Conservation (phyloP, 352 stramenopile genomes). For the Pythium sukuiense region DNA sequence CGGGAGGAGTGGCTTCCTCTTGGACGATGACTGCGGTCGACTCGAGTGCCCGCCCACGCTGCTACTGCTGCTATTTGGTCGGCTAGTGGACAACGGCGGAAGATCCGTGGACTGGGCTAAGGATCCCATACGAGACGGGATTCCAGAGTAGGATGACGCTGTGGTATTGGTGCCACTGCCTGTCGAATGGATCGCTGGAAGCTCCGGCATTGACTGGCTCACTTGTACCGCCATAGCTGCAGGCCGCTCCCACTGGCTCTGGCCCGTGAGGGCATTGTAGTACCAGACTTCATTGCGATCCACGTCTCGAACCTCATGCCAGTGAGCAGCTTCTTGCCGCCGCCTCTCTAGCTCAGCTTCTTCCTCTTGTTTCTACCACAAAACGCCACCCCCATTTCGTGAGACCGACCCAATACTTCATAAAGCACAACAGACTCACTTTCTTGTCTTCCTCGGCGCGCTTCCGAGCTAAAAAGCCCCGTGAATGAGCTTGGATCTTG, state of each 20-base stretch:
- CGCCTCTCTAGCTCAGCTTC: conserved; percentile 1
- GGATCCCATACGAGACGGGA: background rate
- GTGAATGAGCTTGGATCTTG: conserved; percentile 69
- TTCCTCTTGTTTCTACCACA: conserved; percentile 12
- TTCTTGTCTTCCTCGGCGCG: conserved; percentile 27
- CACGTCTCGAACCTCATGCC: conserved; percentile 75
- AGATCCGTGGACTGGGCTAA: conserved; percentile 8
- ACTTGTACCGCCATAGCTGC: conserved; percentile 16
- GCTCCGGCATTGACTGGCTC: conserved; percentile 26
- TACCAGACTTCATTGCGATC: conserved; percentile 74
- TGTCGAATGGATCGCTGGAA: conserved; percentile 26
- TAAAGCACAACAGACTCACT: background rate
- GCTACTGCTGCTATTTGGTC: conserved; percentile 18
- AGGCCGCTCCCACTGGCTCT: conserved; percentile 77
- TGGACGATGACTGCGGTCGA: conserved; percentile 1
- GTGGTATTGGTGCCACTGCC: background rate
- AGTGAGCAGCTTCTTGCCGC: conserved; percentile 31
- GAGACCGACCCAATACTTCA: background rate
- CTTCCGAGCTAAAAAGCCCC: conserved; percentile 54
- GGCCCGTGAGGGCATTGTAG: conserved; percentile 69
- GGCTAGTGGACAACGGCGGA: conserved; percentile 22
- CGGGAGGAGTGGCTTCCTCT: background rate
- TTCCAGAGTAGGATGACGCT: background rate
- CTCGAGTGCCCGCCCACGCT: background rate
- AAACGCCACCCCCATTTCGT: background rate